Conservation (phyloP, 805 yeast genomes). For the Sugiyamaella americana region DNA sequence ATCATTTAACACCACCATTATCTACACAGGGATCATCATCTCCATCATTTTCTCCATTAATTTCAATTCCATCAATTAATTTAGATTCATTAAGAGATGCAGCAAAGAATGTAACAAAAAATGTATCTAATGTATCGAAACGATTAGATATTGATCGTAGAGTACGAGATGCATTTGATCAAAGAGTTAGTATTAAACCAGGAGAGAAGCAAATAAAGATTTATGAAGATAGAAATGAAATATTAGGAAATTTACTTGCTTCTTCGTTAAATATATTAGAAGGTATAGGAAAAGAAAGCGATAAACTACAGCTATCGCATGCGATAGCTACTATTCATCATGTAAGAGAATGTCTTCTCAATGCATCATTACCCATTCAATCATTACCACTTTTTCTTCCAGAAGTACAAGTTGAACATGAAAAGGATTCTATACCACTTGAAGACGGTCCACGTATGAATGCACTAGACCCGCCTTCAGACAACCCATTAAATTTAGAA, state of each 20-base stretch:
- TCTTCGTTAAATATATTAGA: not conserved
- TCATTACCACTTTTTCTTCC: no score
- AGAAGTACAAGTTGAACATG: no score
- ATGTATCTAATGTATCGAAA: constrained; percentile 11
- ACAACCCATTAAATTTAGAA: no score
- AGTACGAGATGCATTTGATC: constrained; percentile 13
- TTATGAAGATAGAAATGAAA: constrained; percentile 10
- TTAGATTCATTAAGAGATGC: constrained; percentile 16
- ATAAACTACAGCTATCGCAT: not conserved
- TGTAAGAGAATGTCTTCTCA: constrained; percentile 13
- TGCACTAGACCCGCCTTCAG: no score
- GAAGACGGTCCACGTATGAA: no score
- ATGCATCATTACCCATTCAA: no score
- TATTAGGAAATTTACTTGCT: not conserved
- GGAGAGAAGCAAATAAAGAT: no score
- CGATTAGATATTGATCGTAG: constrained; percentile 17
- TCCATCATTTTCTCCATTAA: constrained; percentile 10
- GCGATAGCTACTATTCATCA: constrained; percentile 12
- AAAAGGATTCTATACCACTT: no score
- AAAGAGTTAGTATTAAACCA: no score
- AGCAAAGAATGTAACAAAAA: no score
- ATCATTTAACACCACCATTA: not conserved
- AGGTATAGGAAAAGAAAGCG: not conserved
- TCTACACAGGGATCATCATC: no score
- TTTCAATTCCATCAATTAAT: constrained; percentile 1